phyloP scores from a whole-genome alignment of 768 basidiomycete genomes.

The Boletus fagicola region DNA sequence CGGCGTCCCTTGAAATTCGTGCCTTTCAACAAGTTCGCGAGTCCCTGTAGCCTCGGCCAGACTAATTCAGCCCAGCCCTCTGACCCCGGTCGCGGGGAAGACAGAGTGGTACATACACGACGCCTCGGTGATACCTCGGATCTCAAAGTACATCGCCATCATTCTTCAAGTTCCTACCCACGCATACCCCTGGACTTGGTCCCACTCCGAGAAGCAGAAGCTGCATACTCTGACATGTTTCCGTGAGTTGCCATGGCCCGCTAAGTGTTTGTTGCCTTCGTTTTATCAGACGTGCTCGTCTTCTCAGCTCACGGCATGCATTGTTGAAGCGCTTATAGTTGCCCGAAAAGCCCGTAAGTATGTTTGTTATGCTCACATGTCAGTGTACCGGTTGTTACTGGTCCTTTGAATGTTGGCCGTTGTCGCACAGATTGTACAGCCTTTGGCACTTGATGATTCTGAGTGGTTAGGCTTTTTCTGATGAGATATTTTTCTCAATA shows the following conservation, averaged over 20 bases:
- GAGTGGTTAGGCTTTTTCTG: neutral
- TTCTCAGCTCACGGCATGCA: neutral
- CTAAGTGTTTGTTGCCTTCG: neutral
- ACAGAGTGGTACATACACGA: neutral
- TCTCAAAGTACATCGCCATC: slow-evolving; percentile 3
- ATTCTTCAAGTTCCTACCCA: neutral
- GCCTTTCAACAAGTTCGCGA: slow-evolving; percentile 22
- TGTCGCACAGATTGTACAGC: neutral
- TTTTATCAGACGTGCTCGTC: slow-evolving; percentile 5
- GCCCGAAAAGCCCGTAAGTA: neutral
- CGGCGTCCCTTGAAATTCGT: slow-evolving; percentile 31
- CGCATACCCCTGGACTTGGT: slow-evolving; percentile 25
- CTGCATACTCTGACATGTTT: slow-evolving; percentile 27
- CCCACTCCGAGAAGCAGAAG: slow-evolving; percentile 29
- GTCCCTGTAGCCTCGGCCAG: neutral
- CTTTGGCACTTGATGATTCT: no score
- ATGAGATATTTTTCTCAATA: neutral
- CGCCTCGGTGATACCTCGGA: neutral
- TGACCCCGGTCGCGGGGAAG: neutral
- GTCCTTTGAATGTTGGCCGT: neutral
- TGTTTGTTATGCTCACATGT: neutral
- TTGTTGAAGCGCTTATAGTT: neutral
- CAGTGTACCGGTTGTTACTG: neutral
- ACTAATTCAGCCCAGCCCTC: neutral
- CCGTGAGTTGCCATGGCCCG: slow-evolving; percentile 16